Conservation (phyloP, 176 grass and related monocot species). For the Aegilops tauschii region DNA sequence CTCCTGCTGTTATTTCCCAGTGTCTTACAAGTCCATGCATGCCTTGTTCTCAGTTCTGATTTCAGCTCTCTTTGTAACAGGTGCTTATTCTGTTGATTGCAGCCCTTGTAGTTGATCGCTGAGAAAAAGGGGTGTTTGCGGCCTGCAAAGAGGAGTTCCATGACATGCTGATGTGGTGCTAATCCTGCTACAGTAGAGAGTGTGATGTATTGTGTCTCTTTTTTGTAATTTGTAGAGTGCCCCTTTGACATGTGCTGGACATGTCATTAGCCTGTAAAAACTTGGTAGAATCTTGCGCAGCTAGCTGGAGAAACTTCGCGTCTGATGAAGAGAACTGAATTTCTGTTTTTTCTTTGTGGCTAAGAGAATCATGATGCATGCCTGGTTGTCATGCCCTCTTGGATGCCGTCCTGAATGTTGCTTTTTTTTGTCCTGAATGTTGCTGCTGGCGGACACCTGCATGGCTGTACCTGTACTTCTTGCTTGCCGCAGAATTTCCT, state of each 20-base stretch:
- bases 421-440: background rate
- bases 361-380: background rate
- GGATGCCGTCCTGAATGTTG: background rate
- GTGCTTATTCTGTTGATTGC: slow-evolving; percentile 20
- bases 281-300: background rate
- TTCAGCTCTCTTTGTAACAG: background rate
- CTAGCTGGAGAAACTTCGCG: background rate
- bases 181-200: background rate
- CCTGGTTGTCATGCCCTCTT: background rate
- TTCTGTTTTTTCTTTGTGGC: background rate
- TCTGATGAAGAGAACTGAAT: background rate
- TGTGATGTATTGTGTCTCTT: background rate
- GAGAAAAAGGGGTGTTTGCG: background rate
- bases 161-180: slow-evolving; percentile 6
- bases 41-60: background rate
- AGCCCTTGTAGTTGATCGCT: background rate
- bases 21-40: background rate
- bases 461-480: background rate
- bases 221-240: slow-evolving; percentile 9
- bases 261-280: background rate
- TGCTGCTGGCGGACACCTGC: background rate
- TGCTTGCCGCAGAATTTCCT: background rate
- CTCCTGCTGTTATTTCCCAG: background rate
- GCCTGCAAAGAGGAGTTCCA: background rate
- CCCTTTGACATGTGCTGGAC: slow-evolving; percentile 14